Evolutionary conservation across 768 basidiomycete genomes (phyloP).

Genomic region (Coprinellus micaceus): DNA sequence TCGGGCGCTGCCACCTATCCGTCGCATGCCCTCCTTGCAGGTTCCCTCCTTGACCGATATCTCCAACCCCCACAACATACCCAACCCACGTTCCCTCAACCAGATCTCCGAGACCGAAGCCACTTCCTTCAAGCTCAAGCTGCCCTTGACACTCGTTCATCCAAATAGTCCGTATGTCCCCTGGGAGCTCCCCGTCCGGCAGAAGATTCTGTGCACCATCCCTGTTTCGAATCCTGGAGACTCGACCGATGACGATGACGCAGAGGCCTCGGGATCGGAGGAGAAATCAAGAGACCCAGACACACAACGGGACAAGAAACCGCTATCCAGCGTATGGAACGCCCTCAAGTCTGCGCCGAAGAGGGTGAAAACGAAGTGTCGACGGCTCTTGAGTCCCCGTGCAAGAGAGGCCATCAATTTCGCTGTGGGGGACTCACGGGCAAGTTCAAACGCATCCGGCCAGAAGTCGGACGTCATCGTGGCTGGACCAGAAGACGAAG

Average conservation of each 20-base stretch:
- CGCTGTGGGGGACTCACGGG: not conserved
- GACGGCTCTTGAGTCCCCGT: conserved; percentile 7
- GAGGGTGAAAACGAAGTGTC: conserved; percentile 9
- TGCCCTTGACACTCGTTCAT: conserved; percentile 26
- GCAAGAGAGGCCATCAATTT: not conserved
- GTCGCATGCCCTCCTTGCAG: conserved; percentile 11
- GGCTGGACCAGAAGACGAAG: too few species aligned
- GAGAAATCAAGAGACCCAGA: not conserved
- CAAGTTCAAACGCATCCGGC: not conserved
- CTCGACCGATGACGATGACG: not conserved
- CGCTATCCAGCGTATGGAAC: conserved; percentile 7
- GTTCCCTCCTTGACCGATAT: conserved; percentile 11
- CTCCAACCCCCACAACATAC: conserved; percentile 5
- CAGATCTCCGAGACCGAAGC: conserved; percentile 15
- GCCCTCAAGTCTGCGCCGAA: conserved; percentile 8
- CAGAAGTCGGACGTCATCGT: not conserved
- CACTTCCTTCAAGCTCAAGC: conserved; percentile 27
- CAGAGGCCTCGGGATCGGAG: not conserved
- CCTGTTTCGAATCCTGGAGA: conserved; percentile 19
- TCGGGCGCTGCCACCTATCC: conserved; percentile 6
- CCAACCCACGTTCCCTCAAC: conserved; percentile 9
- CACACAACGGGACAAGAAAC: conserved; percentile 3
- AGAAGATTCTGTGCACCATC: conserved; percentile 29
- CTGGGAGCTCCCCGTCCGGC: conserved; percentile 43
- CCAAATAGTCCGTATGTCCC: conserved; percentile 57